Percentiles rank a stretch among this genome's conserved stretches.
Evolutionary conservation across 176 grass and related monocot species (phyloP).

Genomic region (Cocos nucifera): DNA sequence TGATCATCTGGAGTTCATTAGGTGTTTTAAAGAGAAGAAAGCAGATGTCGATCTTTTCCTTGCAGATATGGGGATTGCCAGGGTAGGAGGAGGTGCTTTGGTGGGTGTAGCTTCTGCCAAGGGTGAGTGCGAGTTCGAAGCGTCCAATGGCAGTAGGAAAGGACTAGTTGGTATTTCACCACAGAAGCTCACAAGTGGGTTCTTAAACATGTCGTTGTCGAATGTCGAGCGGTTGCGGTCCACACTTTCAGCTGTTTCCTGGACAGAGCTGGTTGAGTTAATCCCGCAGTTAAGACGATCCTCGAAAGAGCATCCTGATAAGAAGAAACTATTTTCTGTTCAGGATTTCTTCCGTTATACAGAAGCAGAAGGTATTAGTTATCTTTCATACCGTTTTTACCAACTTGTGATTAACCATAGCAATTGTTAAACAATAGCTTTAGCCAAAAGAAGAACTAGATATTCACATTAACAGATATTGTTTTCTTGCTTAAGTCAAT

Average conservation of each 20-base stretch:
- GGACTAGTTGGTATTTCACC: conserved; percentile 21
- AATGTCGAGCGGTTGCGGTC: conserved; percentile 84
- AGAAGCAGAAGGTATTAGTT: conserved; percentile 62
- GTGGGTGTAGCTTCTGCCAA: conserved; percentile 19
- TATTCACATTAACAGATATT: no score
- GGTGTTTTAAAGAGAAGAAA: conserved; percentile 48
- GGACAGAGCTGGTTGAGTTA: conserved; percentile 60
- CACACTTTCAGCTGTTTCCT: conserved; percentile 60
- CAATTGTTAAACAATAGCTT: no score
- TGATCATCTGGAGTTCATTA: conserved; percentile 34
- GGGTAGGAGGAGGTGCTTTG: conserved; percentile 34
- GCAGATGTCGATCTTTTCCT: conserved; percentile 75
- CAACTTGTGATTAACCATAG: no score
- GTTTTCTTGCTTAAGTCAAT: no score
- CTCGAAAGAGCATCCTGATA: conserved; percentile 62
- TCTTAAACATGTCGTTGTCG: conserved; percentile 68
- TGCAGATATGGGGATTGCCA: conserved; percentile 62
- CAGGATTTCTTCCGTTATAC: conserved; percentile 94
- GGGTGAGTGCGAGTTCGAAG: conserved; percentile 18
- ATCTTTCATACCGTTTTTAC: no score
- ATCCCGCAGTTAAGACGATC: conserved; percentile 61
- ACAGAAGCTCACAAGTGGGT: conserved; percentile 37
- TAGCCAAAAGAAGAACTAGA: no score
- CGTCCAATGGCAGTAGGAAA: conserved; percentile 5
- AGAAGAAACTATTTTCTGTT: conserved; percentile 94